A percentile compares a stretch with the other conserved stretches of the same genome.
phyloP scores from a whole-genome alignment of 1,284 basidiomycete genomes.

The Blastosporella zonata region DNA sequence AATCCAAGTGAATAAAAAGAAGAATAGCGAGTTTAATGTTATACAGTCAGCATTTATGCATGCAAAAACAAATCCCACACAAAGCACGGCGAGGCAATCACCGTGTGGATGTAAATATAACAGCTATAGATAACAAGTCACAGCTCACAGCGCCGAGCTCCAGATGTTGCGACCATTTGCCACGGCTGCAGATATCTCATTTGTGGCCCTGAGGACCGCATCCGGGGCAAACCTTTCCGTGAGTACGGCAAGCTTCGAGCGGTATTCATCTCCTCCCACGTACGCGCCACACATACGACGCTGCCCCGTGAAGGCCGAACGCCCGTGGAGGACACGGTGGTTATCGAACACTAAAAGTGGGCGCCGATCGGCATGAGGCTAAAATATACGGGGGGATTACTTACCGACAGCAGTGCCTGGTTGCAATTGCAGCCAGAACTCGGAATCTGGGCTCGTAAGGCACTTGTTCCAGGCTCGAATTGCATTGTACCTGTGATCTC shows the following conservation, averaged over 20 bases:
- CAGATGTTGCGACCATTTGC: constrained; percentile 38
- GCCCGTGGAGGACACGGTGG: constrained; percentile 91
- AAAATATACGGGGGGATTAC: constrained; percentile 23
- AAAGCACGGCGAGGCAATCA: no score
- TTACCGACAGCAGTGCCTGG: constrained; percentile 84
- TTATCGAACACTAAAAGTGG: constrained; percentile 80
- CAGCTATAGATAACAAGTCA: not conserved
- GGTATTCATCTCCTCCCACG: constrained; percentile 87
- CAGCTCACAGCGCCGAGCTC: constrained; percentile 34
- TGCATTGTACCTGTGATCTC: constrained; percentile 74
- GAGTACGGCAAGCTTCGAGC: constrained; percentile 72
- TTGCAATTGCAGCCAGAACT: constrained; percentile 88
- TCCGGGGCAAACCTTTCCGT: constrained; percentile 49
- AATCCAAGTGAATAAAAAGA: no score
- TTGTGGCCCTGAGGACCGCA: constrained; percentile 21
- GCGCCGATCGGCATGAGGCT: not conserved
- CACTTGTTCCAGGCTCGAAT: constrained; percentile 77
- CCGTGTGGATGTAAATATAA: not conserved
- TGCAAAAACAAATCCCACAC: no score
- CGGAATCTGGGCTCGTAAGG: constrained; percentile 76
- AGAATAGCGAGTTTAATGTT: no score
- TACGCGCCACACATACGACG: constrained; percentile 96
- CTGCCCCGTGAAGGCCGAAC: constrained; percentile 84
- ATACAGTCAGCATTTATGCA: no score
- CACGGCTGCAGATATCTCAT: constrained; percentile 18